Evolutionary conservation across 345 rosid genomes (phyloP), one percentile per base, ranked within the genome.

Genomic region (Cardiospermum halicacabum): DNA sequence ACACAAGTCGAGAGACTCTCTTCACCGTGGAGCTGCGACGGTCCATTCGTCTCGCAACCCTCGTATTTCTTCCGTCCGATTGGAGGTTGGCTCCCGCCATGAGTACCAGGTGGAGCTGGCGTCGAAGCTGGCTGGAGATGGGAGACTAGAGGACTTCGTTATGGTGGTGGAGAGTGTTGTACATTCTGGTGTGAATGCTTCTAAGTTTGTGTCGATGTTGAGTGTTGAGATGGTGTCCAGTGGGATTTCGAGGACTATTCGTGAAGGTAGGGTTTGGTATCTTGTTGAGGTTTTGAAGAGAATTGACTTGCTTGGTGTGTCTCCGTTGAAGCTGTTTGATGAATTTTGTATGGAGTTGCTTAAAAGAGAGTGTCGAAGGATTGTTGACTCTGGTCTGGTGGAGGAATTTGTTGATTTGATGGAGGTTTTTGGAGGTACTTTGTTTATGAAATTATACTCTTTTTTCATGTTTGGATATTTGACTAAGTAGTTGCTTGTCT

Each of bases 401-500:
- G 84, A 78, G 77, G 73, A 72, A 67, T 65, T 81, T 71, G 78
- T 88, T 62, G 79, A 74, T 18, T 73, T 85, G 47, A 72, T 86
- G 85, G 98, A 88, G 84, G 72, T 71, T 74, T 87, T 92, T 51
- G 82, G 84, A 1, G 93, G 98, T 93, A 67, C 69, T 58, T 11
- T 24, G 49, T 21, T 48, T 34, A 34, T 34, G 9, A 34, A 34
- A 34, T 34, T 34, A 34, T 5, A 34, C 39, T n/a, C n/a, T n/a
- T n/a, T n/a, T n/a, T n/a, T n/a, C n/a, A n/a, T n/a, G n/a, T n/a
- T n/a, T n/a, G n/a, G n/a, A n/a, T n/a, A 31, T 66, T 3, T 18
- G 18, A 4, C 37, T 28, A 18, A 27, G 12, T 18, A 26, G 25
- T 50, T 53, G 39, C 3, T 27, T 47, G 48, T 69, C 12, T 60